phyloP scores from a whole-genome alignment of 2,329 filamentous ascomycete genomes.

The Cladosporium austrohemisphaericum region DNA sequence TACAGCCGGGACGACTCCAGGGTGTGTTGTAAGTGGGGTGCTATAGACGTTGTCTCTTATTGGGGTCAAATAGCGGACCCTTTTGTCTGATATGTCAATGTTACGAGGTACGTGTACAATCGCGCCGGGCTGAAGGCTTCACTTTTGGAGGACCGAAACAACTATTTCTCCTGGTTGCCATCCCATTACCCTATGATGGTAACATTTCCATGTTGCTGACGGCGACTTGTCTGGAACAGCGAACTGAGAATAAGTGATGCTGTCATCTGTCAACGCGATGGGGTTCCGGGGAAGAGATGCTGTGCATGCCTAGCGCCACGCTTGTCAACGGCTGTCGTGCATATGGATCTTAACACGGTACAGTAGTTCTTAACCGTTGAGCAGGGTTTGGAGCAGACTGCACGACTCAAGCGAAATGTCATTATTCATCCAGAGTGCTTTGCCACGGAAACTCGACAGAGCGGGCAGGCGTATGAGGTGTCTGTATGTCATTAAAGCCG shows the following conservation, averaged over 20 bases:
- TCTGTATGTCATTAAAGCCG: too few species aligned
- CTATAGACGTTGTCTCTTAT: constrained; percentile 14
- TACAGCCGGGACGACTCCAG: background rate
- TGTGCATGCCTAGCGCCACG: constrained; percentile 4
- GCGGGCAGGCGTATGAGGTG: too few species aligned
- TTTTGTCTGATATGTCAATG: background rate
- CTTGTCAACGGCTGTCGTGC: constrained; percentile 9
- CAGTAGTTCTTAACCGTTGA: background rate
- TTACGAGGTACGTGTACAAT: background rate
- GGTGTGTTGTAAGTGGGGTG: constrained; percentile 2
- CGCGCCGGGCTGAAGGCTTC: too few species aligned
- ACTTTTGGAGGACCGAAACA: too few species aligned
- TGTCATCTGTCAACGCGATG: constrained; percentile 2
- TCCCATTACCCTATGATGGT: too few species aligned
- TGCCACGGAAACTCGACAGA: too few species aligned
- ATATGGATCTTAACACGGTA: background rate
- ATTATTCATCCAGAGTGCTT: too few species aligned
- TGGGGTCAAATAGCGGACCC: background rate
- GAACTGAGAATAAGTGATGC: too few species aligned
- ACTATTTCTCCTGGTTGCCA: too few species aligned
- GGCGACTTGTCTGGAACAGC: too few species aligned
- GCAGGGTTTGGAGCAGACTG: background rate
- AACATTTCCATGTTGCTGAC: too few species aligned
- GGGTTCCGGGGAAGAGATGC: background rate
- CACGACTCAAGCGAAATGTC: too few species aligned